phyloP scores from a whole-genome alignment of 768 basidiomycete species.

The Hygrocybe punicea region DNA sequence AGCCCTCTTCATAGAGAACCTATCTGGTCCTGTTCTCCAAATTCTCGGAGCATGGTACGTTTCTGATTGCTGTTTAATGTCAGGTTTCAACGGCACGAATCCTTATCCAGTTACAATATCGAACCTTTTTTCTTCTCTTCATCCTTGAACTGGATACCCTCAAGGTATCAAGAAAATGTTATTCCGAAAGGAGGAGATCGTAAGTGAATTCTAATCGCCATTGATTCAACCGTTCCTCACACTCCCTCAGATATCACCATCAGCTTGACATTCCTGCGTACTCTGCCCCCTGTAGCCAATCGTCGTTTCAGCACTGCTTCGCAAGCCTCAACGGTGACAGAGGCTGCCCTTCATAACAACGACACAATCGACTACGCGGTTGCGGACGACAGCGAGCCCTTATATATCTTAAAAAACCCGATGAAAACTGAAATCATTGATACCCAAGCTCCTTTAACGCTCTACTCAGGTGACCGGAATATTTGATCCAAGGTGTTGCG shows the following conservation, averaged over 20 bases:
- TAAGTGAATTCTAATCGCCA: constrained; percentile 26
- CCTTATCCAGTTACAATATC: constrained; percentile 40
- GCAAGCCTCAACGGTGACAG: neutral
- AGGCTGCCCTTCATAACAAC: no score
- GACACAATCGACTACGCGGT: neutral
- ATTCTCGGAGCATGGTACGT: constrained; percentile 50
- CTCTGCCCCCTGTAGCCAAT: constrained; percentile 17
- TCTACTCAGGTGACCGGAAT: constrained; percentile 21
- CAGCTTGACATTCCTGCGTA: constrained; percentile 50
- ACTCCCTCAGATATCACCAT: constrained; percentile 50
- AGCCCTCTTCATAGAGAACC: constrained; percentile 48
- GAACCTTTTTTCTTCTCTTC: constrained; percentile 68
- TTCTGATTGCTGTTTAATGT: neutral
- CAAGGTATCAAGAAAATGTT: constrained; percentile 55
- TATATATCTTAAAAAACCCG: neutral
- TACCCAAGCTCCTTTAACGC: constrained; percentile 3
- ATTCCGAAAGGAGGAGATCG: constrained; percentile 35
- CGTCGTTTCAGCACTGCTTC: neutral
- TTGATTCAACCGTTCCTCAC: neutral
- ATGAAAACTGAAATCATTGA: neutral
- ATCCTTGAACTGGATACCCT: constrained; percentile 64
- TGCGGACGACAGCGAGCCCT: neutral
- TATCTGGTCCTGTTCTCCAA: constrained; percentile 49
- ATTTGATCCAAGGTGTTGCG: constrained; percentile 9
- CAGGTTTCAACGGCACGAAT: neutral